Base-by-base conservation (phyloP, 2,329 filamentous ascomycete species). In the Beauveria sp. region DNA sequence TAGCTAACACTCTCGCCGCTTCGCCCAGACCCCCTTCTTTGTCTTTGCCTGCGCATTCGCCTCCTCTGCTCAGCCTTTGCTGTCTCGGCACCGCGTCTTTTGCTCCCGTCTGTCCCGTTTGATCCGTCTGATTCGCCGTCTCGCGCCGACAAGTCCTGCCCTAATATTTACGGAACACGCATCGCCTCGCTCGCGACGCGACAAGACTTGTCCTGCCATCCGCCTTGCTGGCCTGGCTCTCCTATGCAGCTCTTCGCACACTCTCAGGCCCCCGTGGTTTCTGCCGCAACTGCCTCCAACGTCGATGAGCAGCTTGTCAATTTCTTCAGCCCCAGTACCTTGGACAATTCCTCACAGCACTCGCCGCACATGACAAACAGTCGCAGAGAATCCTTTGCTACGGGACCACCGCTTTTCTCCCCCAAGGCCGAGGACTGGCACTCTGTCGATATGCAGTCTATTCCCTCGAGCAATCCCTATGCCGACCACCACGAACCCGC, bases 401-500 rank as follows among this genome's bases (percentile, higher is more conserved):
- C 85, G 54, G 78, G 80, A 59, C 66, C 69, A 49, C 74, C 82
- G 62, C 76, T 87, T 66, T 86, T 87, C 77, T 87, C 85, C 22
- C 84, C 84, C 66, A 87, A 87, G 75, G 79, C 80, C 10, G 84
- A 87, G 67, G 73, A 85, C 66, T 87, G 84, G 85, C 81, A 83
- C 63, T 80, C 83, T 18, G 80, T 86, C 63, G 84, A 87, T 64
- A 85, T 87, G 83, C 84, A 86, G 72, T 83, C 83, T 18, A 75
- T 85, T 61, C 80, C 81, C 16, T 86, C 85, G 61, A 86, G 84
- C 74, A 86, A 86, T 74, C 82, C 84, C 43, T 87, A 86, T 75
- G 72, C 84, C 69, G 81, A 82, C 65, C 76, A 78, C 49, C 78
- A 77, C 69, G 80, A 76, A 76, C 85, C 80, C 76, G 86, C 86